These are phyloP conservation scores for Helianthus annuus DNA, from an alignment of 129 eudicot species.

Conservation along the genomic window HanXRQr2.0-SUNRISE NC_035444.2:1440697-1441196, in stretches of 20 bases:
- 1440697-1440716: conserved; percentile 1
- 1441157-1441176: no score
- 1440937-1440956: not conserved
- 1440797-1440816: conserved; percentile 13
- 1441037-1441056: no score
- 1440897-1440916: conserved; percentile 13
- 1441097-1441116: no score
- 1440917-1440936: conserved; percentile 24
- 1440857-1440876: conserved; percentile 8
- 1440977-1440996: conserved; percentile 5
- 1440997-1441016: conserved; percentile 9
- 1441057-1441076: no score
- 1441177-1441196: conserved; percentile 4
- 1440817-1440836: conserved; percentile 23
- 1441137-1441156: no score
- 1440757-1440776: conserved; percentile 8
- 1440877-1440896: no score
- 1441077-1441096: no score
- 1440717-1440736: conserved; percentile 27
- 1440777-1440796: no score
- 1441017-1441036: conserved; percentile 25
- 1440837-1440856: not conserved
- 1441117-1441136: no score
- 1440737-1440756: conserved; percentile 2
- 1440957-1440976: conserved; percentile 8